phyloP scores from a whole-genome alignment of 176 grass and related monocot species.

The Oryza officinalis region DNA sequence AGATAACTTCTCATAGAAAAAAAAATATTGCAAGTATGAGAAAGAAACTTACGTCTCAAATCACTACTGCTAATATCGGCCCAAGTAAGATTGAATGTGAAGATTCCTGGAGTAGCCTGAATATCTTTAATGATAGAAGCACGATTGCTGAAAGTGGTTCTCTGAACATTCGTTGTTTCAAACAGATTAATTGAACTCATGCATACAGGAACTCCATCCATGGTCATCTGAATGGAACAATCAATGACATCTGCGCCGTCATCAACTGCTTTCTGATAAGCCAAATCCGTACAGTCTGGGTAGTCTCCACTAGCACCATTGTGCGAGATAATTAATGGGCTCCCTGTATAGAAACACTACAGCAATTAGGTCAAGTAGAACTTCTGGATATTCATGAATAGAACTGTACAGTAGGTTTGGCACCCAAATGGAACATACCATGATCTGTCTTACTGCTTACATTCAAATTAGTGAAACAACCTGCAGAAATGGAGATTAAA shows the following conservation, averaged over 20 bases:
- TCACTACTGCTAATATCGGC: constrained; percentile 39
- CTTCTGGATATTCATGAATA: background rate
- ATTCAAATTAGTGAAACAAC: constrained; percentile 69
- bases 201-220: constrained; percentile 63
- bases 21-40: background rate
- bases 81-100: constrained; percentile 89
- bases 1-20: constrained; percentile 2
- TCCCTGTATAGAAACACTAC: constrained; percentile 39
- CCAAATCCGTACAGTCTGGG: constrained; percentile 78
- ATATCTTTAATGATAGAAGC: constrained; percentile 42
- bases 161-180: constrained; percentile 47
- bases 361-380: constrained; percentile 12
- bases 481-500: constrained; percentile 54
- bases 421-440: constrained; percentile 58
- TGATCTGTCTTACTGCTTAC: constrained; percentile 48
- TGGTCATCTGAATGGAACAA: constrained; percentile 77
- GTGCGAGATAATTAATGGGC: constrained; percentile 73
- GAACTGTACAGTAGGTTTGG: constrained; percentile 15
- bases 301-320: constrained; percentile 87
- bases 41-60: constrained; percentile 71
- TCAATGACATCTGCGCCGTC: constrained; percentile 91
- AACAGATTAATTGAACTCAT: constrained; percentile 82
- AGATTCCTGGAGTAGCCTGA: constrained; percentile 41
- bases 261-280: constrained; percentile 56
- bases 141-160: constrained; percentile 39